Percentiles rank a stretch among this genome's conserved stretches.
These are phyloP conservation scores for Syncephalastrum sp. DNA, from an alignment of 371 early-diverging fungal species.

Conservation along the genomic window DNA sequence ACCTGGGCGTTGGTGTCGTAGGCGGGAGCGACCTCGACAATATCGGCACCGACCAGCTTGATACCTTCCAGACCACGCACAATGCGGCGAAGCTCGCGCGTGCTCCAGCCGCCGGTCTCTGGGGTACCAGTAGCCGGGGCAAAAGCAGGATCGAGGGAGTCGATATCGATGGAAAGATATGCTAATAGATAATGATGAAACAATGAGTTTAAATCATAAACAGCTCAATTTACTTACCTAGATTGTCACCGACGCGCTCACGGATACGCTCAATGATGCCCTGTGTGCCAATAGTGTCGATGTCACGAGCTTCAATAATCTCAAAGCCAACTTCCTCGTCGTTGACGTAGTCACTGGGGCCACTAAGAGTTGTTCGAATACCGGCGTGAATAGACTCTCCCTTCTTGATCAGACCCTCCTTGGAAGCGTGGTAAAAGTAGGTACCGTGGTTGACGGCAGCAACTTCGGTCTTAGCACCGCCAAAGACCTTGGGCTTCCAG, in stretches of 20 bases:
- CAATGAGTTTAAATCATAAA: no score
- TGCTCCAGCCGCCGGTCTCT: conserved; percentile 30
- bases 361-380: conserved; percentile 30
- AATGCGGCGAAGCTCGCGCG: conserved; percentile 13
- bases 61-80: conserved; percentile 36
- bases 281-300: conserved; percentile 25
- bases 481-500: conserved; percentile 13
- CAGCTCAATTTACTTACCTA: not conserved
- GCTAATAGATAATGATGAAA: conserved; percentile 3
- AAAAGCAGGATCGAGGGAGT: conserved; percentile 32
- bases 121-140: conserved; percentile 39
- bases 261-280: conserved; percentile 32
- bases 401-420: conserved; percentile 36
- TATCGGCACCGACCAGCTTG: conserved; percentile 35
- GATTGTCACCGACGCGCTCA: conserved; percentile 25
- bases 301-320: conserved; percentile 33
- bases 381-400: conserved; percentile 37
- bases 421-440: conserved; percentile 33
- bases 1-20: conserved; percentile 35
- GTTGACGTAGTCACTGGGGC: conserved; percentile 24
- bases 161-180: conserved; percentile 40
- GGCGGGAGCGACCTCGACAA: conserved; percentile 39
- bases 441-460: conserved; percentile 24
- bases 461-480: conserved; percentile 13
- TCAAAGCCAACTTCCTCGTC: conserved; percentile 29